Evolutionary conservation across 192 early-diverging fungal species (phyloP).

Genomic region (Radiomyces spectabilis): DNA sequence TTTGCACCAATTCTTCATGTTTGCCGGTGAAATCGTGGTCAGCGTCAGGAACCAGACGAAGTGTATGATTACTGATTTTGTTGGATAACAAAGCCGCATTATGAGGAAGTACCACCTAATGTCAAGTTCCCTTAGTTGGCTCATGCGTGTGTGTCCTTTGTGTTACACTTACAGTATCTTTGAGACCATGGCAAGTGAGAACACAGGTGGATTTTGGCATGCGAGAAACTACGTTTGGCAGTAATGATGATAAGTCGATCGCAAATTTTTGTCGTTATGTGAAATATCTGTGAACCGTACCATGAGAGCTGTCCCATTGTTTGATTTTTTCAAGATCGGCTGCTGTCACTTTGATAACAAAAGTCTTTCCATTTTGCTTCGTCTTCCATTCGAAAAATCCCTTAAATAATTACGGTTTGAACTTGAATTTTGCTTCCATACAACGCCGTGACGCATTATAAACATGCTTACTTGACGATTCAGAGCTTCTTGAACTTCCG

Average conservation of each 20-base stretch:
- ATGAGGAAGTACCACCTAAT: conserved; percentile 37
- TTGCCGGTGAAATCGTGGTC: conserved; percentile 38
- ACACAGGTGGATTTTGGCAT: conserved; percentile 41
- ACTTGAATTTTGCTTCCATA: not conserved
- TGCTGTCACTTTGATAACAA: not conserved
- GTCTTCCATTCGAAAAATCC: conserved; percentile 20
- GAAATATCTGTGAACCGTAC: conserved; percentile 6
- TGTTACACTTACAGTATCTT: conserved; percentile 33
- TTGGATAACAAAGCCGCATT: conserved; percentile 34
- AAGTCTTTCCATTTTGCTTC: conserved; percentile 3
- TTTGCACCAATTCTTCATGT: conserved; percentile 26
- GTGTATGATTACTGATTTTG: conserved; percentile 30
- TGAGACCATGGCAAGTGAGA: conserved; percentile 42
- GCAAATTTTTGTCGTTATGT: not conserved
- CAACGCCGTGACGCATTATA: not conserved
- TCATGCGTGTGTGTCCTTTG: not conserved
- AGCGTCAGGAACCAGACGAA: conserved; percentile 33
- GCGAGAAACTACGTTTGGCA: conserved; percentile 24
- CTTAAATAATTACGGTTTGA: not conserved
- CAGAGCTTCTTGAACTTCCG: conserved; percentile 1
- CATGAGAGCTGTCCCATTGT: conserved; percentile 15
- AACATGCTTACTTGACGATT: not conserved
- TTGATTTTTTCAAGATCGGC: conserved; percentile 12
- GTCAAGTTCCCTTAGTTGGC: not conserved
- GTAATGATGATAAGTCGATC: not conserved